Percentiles rank a stretch among this genome's conserved stretches.
These are phyloP conservation scores for Puccinellia tenuiflora DNA, from an alignment of 176 grass and related monocot species.

Conservation along the genomic window DNA sequence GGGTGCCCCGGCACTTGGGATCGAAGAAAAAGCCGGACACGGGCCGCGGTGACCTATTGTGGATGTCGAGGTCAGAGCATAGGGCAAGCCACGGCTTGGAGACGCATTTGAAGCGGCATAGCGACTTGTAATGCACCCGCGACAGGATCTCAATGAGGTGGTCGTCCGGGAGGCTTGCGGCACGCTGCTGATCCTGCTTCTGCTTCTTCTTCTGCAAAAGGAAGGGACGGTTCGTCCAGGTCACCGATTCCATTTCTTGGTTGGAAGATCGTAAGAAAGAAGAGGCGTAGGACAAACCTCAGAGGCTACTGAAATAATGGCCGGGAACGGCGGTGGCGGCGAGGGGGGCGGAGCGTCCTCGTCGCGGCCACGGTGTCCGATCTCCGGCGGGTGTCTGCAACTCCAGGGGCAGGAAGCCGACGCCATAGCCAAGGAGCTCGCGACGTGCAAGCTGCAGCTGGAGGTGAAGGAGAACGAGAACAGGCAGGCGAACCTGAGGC, in stretches of 20 bases:
- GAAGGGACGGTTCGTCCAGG: not conserved
- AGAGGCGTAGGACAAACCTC: not conserved
- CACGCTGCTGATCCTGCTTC: not conserved
- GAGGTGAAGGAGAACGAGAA: constrained; percentile 24
- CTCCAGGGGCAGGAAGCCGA: constrained; percentile 11
- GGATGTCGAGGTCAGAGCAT: not conserved
- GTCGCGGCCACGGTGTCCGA: not conserved
- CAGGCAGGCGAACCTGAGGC: not conserved
- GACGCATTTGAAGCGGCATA: not conserved
- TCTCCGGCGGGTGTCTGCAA: not conserved
- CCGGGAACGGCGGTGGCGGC: not conserved
- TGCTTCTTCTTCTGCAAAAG: not conserved
- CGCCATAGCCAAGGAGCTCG: constrained; percentile 26
- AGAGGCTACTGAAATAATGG: not conserved
- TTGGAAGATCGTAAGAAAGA: not conserved
- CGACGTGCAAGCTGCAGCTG: constrained; percentile 37
- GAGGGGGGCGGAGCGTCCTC: not conserved
- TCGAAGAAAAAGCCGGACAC: too few species aligned
- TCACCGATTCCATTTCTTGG: not conserved
- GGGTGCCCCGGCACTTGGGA: too few species aligned
- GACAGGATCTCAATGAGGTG: not conserved
- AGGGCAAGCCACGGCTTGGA: not conserved
- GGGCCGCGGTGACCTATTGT: not conserved
- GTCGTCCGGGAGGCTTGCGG: not conserved
- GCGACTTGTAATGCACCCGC: not conserved